phyloP scores from a whole-genome alignment of 2,329 filamentous ascomycete genomes.

The Fusarium austroafricanum region DNA sequence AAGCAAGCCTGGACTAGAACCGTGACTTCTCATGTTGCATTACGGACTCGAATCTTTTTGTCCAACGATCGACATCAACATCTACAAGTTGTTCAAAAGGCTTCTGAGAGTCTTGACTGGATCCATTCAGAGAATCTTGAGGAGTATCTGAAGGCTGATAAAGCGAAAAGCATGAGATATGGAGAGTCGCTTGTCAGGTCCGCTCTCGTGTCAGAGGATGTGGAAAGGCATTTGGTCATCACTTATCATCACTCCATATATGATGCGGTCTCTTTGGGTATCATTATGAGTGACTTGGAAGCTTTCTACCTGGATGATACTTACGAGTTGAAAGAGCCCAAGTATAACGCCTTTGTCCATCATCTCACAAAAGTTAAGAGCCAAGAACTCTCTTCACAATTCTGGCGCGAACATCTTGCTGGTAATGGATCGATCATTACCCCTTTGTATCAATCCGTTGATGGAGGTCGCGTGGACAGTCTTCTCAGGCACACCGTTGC shows the following conservation, averaged over 20 bases:
- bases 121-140: not conserved
- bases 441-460: not conserved
- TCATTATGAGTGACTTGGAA: not conserved
- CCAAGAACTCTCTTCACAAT: not conserved
- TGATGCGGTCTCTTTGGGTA: not conserved
- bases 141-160: not conserved
- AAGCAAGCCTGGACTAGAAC: not conserved
- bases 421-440: not conserved
- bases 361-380: not conserved
- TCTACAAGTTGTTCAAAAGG: not conserved
- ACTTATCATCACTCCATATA: not conserved
- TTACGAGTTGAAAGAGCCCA: not conserved
- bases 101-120: not conserved
- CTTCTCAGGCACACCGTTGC: not conserved
- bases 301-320: not conserved
- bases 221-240: not conserved
- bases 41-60: not conserved
- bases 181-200: not conserved
- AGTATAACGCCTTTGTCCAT: not conserved
- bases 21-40: not conserved
- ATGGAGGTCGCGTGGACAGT: not conserved
- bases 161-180: not conserved
- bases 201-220: not conserved
- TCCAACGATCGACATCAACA: not conserved
- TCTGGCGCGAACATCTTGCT: not conserved